Conservation (phyloP, 495 filamentous ascomycete genomes). For the Rusavskia elegans region DNA sequence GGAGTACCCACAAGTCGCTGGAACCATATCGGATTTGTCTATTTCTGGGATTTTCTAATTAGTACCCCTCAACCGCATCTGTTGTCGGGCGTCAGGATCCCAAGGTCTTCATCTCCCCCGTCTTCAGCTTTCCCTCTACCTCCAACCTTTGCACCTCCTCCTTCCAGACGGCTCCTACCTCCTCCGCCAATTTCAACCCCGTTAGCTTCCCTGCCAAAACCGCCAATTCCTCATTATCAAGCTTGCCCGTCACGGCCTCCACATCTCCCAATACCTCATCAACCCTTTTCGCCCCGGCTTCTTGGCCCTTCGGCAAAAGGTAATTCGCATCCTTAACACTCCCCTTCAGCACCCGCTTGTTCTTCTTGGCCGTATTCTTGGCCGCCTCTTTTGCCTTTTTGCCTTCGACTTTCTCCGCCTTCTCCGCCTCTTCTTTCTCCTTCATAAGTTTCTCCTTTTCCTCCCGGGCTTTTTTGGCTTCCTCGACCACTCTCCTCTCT, state of each 20-base stretch:
- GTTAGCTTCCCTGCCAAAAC: slow-evolving; percentile 50
- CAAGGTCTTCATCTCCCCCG: slow-evolving; percentile 5
- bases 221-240: slow-evolving; percentile 72
- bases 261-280: slow-evolving; percentile 59
- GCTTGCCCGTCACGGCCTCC: slow-evolving; percentile 69
- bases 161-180: slow-evolving; percentile 53
- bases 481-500: slow-evolving; percentile 66
- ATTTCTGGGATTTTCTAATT: neutral
- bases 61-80: neutral
- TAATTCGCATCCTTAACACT: slow-evolving; percentile 96
- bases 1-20: too few relatives aligned
- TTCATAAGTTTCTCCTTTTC: slow-evolving; percentile 61
- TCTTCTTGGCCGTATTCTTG: slow-evolving; percentile 98
- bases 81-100: neutral
- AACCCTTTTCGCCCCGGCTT: slow-evolving; percentile 55
- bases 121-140: slow-evolving; percentile 1
- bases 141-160: slow-evolving; percentile 4
- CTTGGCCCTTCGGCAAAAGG: slow-evolving; percentile 47
- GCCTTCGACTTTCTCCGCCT: slow-evolving; percentile 59
- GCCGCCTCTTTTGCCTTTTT: slow-evolving; percentile 98
- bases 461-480: slow-evolving; percentile 58
- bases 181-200: slow-evolving; percentile 40
- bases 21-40: neutral
- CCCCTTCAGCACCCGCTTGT: slow-evolving; percentile 83
- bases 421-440: slow-evolving; percentile 74